phyloP scores from a whole-genome alignment of 495 filamentous ascomycete genomes.

The Durotheca rogersii region DNA sequence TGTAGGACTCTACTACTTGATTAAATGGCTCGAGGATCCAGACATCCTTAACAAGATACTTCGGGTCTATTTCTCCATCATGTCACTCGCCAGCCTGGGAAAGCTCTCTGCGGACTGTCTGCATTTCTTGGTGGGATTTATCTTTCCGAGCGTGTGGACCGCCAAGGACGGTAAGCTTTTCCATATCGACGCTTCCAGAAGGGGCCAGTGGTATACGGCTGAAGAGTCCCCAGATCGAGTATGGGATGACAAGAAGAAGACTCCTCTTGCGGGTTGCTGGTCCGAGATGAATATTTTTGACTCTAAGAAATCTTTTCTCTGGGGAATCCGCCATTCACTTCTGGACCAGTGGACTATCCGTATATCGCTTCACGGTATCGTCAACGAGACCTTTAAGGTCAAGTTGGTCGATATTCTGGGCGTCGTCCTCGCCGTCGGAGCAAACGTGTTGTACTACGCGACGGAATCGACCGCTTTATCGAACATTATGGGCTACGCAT shows the following conservation, averaged over 20 bases:
- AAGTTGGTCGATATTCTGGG: slow-evolving; percentile 54
- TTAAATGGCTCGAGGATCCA: slow-evolving; percentile 85
- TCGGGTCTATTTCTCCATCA: slow-evolving; percentile 77
- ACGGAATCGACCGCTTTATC: slow-evolving; percentile 71
- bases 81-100: slow-evolving; percentile 73
- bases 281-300: slow-evolving; percentile 35
- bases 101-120: slow-evolving; percentile 68
- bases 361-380: slow-evolving; percentile 41
- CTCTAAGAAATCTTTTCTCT: slow-evolving; percentile 31
- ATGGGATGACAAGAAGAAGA: slow-evolving; percentile 39
- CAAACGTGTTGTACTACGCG: slow-evolving; percentile 68
- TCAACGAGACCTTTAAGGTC: slow-evolving; percentile 38
- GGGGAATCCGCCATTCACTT: slow-evolving; percentile 48
- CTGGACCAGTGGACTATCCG: slow-evolving; percentile 51
- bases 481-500: slow-evolving; percentile 82
- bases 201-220: slow-evolving; percentile 23
- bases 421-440: slow-evolving; percentile 55
- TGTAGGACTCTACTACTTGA: slow-evolving; percentile 78
- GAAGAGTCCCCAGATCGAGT: slow-evolving; percentile 14
- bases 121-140: slow-evolving; percentile 61
- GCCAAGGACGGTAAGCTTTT: slow-evolving; percentile 45
- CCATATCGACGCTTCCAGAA: slow-evolving; percentile 42
- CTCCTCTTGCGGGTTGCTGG: slow-evolving; percentile 48
- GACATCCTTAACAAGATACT: slow-evolving; percentile 80
- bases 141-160: slow-evolving; percentile 69